A percentile compares a stretch with the other conserved stretches of the same genome.
These are phyloP conservation scores for Erodium maritimum DNA, from an alignment of 345 rosid species.

Conservation along the genomic window DNA sequence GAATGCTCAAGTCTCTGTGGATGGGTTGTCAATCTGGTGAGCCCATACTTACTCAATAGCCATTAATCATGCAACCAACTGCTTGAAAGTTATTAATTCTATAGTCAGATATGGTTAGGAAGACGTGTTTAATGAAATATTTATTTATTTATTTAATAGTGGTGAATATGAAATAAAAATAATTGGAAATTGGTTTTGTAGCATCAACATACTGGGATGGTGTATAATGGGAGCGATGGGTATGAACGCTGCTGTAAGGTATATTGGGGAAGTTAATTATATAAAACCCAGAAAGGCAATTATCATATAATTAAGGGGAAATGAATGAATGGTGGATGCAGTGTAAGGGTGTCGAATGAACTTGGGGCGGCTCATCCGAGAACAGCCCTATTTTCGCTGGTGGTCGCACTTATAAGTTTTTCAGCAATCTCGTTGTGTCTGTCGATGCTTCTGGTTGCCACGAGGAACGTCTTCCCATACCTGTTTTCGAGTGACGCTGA, in stretches of 20 bases:
- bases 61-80: too few relatives aligned
- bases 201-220: slow-evolving; percentile 65
- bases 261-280: not conserved
- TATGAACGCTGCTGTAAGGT: slow-evolving; percentile 71
- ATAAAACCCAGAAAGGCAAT: too few relatives aligned
- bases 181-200: slow-evolving; percentile 19
- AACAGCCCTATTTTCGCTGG: slow-evolving; percentile 30
- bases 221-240: slow-evolving; percentile 55
- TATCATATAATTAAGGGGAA: too few relatives aligned
- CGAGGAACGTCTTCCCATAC: slow-evolving; percentile 38
- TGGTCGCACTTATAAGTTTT: too few relatives aligned
- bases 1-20: slow-evolving; percentile 62
- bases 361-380: slow-evolving; percentile 54
- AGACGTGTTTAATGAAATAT: too few relatives aligned
- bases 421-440: too few relatives aligned
- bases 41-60: not conserved
- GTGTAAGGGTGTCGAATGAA: slow-evolving; percentile 76
- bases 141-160: too few relatives aligned
- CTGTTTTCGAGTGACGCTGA: slow-evolving; percentile 41
- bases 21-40: slow-evolving; percentile 73
- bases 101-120: too few relatives aligned
- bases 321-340: too few relatives aligned
- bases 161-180: too few relatives aligned
- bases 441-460: slow-evolving; percentile 25
- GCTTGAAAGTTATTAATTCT: too few relatives aligned